Conservation (phyloP, 805 yeast genomes). For the Yarrowia sp. region DNA sequence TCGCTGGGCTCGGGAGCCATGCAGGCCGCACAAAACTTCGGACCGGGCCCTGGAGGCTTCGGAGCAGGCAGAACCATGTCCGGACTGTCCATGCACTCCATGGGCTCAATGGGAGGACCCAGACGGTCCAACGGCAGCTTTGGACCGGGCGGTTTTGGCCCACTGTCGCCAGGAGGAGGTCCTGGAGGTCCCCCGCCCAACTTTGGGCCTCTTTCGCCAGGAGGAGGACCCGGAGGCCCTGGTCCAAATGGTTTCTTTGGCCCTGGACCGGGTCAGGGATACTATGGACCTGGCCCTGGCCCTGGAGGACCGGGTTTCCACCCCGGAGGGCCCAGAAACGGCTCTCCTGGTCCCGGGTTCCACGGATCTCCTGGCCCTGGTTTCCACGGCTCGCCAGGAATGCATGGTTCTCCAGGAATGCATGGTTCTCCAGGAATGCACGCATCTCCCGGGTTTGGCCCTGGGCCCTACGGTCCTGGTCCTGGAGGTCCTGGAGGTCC, state of each 20-base stretch:
- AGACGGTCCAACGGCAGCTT: conserved; percentile 24
- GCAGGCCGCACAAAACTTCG: conserved; percentile 36
- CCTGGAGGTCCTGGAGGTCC: not conserved
- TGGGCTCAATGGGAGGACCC: conserved; percentile 25
- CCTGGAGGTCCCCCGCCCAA: conserved; percentile 11
- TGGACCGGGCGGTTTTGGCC: conserved; percentile 9
- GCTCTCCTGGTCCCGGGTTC: not conserved
- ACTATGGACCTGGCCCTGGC: conserved; percentile 17
- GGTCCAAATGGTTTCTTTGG: conserved; percentile 6
- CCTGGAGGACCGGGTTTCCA: not conserved
- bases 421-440: not conserved
- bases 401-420: not conserved
- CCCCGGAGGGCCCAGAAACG: not conserved
- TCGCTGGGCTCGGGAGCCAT: conserved; percentile 34
- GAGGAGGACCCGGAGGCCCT: conserved; percentile 16
- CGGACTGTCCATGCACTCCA: conserved; percentile 24
- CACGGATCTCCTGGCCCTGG: not conserved
- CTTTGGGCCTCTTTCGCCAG: conserved; percentile 5
- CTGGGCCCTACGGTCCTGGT: too few relatives aligned
- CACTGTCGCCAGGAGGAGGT: conserved; percentile 23
- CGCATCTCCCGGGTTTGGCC: too few relatives aligned
- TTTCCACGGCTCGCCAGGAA: too few relatives aligned
- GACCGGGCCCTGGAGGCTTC: conserved; percentile 12
- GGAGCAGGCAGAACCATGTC: conserved; percentile 36
- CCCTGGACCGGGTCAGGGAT: not conserved